These are phyloP conservation scores for Hypoxylon subgilvum DNA, from an alignment of 495 filamentous ascomycete species.

Conservation along the genomic window DNA sequence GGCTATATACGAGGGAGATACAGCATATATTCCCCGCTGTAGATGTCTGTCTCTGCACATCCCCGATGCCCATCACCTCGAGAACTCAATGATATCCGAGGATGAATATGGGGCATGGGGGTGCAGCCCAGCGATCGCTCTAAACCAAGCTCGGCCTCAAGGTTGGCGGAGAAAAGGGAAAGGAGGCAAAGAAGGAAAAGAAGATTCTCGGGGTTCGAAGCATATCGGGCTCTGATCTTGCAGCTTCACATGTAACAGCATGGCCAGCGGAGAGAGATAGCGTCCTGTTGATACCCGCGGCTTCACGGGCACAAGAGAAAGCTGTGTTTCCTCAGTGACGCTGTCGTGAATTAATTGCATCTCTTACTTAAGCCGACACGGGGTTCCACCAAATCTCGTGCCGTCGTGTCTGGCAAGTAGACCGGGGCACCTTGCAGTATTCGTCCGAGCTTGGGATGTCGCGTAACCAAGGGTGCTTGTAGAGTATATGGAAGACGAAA, in stretches of 20 bases:
- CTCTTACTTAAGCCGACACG: conserved; percentile 31
- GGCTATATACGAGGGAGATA: conserved; percentile 15
- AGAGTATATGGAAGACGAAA: neutral
- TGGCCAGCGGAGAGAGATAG: conserved; percentile 1
- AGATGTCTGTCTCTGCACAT: conserved; percentile 13
- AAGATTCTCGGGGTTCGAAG: conserved; percentile 20
- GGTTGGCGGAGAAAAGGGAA: conserved; percentile 2
- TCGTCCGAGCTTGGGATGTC: conserved; percentile 23
- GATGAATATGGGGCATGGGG: neutral
- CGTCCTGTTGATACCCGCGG: conserved; percentile 18
- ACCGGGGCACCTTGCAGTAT: conserved; percentile 19
- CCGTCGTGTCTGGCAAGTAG: conserved; percentile 8
- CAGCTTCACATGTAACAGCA: conserved; percentile 27
- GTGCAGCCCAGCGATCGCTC: neutral
- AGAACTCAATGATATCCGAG: neutral
- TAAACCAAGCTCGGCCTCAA: neutral
- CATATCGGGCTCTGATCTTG: conserved; percentile 32
- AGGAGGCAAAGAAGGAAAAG: conserved; percentile 2
- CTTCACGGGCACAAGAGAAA: conserved; percentile 4
- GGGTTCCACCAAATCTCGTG: conserved; percentile 35
- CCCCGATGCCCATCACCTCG: conserved; percentile 5
- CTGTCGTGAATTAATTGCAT: conserved; percentile 31
- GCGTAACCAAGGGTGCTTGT: conserved; percentile 19
- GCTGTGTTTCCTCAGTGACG: conserved; percentile 24
- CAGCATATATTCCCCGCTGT: conserved; percentile 11